These are phyloP conservation scores for Aspergillus sclerotiicarbonarius DNA, from an alignment of 495 filamentous ascomycete genomes.

Conservation along the genomic window DNA sequence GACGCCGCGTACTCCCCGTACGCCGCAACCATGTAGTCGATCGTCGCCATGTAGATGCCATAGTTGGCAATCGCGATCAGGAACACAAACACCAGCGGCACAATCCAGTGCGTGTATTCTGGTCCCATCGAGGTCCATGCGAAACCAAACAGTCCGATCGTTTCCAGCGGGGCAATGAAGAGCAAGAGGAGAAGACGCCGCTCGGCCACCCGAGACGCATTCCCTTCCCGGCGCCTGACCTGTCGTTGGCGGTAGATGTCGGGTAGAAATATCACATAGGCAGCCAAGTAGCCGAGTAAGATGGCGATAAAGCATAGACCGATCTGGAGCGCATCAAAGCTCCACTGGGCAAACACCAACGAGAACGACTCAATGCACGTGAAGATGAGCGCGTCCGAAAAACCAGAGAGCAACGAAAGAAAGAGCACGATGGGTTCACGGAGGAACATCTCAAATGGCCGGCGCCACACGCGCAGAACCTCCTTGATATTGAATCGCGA, in stretches of 20 bases:
- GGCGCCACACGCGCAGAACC: slow-evolving; percentile 60
- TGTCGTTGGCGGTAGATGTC: slow-evolving; percentile 54
- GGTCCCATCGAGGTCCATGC: slow-evolving; percentile 65
- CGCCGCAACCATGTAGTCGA: slow-evolving; percentile 82
- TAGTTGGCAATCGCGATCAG: slow-evolving; percentile 71
- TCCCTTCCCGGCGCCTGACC: slow-evolving; percentile 44
- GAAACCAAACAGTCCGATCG: slow-evolving; percentile 68
- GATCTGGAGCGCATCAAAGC: slow-evolving; percentile 51
- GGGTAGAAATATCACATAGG: slow-evolving; percentile 62
- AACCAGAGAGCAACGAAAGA: slow-evolving; percentile 70
- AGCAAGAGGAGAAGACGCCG: slow-evolving; percentile 56
- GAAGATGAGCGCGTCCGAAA: slow-evolving; percentile 80
- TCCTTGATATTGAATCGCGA: slow-evolving; percentile 52
- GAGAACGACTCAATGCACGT: slow-evolving; percentile 69
- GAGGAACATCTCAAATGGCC: slow-evolving; percentile 76
- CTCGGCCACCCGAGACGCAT: slow-evolving; percentile 54
- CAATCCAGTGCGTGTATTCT: slow-evolving; percentile 59
- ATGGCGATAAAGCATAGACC: slow-evolving; percentile 66
- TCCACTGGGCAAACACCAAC: slow-evolving; percentile 64
- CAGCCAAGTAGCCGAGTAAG: slow-evolving; percentile 62
- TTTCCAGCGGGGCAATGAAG: slow-evolving; percentile 61
- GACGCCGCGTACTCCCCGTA: slow-evolving; percentile 79
- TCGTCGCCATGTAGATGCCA: slow-evolving; percentile 75
- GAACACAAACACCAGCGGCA: slow-evolving; percentile 54
- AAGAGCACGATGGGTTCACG: slow-evolving; percentile 73